Conservation (phyloP, 208 protist species). For the Acanthamoeba lenticulata region DNA sequence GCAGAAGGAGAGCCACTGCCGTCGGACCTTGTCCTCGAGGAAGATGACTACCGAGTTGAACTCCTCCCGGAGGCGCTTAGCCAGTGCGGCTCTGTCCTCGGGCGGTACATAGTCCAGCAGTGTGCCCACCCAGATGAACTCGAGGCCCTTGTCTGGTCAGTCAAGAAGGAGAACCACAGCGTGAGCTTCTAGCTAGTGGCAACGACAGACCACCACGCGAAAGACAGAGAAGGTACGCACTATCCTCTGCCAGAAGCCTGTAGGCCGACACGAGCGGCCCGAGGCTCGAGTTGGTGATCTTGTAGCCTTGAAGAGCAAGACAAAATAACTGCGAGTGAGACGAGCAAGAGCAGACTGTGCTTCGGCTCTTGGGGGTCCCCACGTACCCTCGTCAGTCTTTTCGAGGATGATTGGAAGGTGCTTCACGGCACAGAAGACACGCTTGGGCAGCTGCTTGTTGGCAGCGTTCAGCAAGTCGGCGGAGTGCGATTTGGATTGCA, state of each 20-base stretch:
- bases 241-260: not conserved
- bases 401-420: conserved; percentile 42
- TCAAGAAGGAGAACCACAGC: not conserved
- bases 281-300: conserved; percentile 61
- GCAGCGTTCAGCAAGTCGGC: not conserved
- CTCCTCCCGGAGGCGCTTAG: conserved; percentile 37
- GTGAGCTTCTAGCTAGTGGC: not conserved
- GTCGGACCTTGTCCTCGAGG: conserved; percentile 47
- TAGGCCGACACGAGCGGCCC: conserved; percentile 17
- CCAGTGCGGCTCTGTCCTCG: conserved; percentile 7
- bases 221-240: not conserved
- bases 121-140: conserved; percentile 63
- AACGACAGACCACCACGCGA: not conserved
- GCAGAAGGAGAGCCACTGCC: conserved; percentile 60
- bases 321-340: too few species aligned
- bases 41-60: conserved; percentile 53
- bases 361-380: not conserved
- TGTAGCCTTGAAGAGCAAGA: conserved; percentile 22
- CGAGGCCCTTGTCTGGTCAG: conserved; percentile 6
- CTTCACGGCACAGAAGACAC: conserved; percentile 41
- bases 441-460: conserved; percentile 38
- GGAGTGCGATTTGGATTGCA: not conserved
- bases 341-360: too few species aligned
- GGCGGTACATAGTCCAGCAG: conserved; percentile 41
- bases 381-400: not conserved